Conservation (phyloP, 78 protist species). For the Isochrysis galbana region DNA sequence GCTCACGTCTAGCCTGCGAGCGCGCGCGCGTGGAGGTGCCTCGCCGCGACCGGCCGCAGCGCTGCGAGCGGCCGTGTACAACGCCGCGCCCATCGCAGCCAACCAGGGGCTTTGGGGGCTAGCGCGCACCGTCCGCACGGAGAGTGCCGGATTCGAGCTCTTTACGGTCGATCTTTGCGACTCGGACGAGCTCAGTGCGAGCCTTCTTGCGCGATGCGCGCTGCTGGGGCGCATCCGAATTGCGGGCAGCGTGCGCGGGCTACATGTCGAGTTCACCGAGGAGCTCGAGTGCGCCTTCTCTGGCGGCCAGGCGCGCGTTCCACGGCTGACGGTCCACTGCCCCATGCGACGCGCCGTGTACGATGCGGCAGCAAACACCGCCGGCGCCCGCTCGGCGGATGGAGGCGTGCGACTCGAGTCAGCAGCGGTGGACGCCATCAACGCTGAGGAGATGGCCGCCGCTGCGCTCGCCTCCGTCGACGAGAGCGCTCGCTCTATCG, state of each 20-base stretch:
- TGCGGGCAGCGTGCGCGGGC: not conserved
- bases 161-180: not conserved
- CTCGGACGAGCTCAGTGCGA: not conserved
- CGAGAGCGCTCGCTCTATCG: too few relatives aligned
- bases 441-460: too few relatives aligned
- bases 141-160: not conserved
- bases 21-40: not conserved
- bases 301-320: not conserved
- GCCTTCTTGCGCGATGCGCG: not conserved
- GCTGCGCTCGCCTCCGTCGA: too few relatives aligned
- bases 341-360: too few relatives aligned
- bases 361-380: not conserved
- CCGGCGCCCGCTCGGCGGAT: not conserved
- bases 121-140: not conserved
- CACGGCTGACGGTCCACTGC: not conserved
- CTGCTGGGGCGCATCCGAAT: not conserved
- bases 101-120: not conserved
- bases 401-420: not conserved
- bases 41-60: not conserved
- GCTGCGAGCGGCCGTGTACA: not conserved
- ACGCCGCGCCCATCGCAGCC: not conserved
- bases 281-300: not conserved
- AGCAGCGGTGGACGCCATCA: not conserved
- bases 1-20: not conserved
- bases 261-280: not conserved